Conservation (phyloP, 345 rosid genomes). For the Kandelia obovata region DNA sequence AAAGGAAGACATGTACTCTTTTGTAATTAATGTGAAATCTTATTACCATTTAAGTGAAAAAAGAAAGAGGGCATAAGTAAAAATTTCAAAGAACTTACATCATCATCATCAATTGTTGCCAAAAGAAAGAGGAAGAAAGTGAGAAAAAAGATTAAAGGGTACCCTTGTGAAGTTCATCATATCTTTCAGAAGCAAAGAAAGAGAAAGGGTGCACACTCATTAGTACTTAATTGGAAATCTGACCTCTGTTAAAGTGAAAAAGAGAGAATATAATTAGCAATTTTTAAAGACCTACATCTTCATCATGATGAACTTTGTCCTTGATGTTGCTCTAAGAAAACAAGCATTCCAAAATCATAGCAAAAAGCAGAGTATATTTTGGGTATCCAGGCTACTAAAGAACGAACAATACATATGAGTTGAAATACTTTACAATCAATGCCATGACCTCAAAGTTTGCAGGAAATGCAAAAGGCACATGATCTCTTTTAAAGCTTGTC, state of each 20-base stretch:
- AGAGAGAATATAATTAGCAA: conserved; percentile 21
- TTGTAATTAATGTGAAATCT: no score
- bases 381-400: conserved; percentile 74
- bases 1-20: not conserved
- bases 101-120: conserved; percentile 54
- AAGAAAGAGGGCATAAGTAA: no score
- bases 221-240: conserved; percentile 18
- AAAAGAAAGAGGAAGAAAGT: conserved; percentile 34
- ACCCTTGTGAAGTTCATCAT: no score
- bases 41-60: no score
- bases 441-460: not conserved
- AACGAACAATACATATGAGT: conserved; percentile 21
- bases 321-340: conserved; percentile 52
- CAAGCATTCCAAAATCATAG: conserved; percentile 75
- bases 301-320: conserved; percentile 56
- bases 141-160: no score
- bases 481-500: no score
- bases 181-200: no score
- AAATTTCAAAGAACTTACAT: conserved; percentile 41
- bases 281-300: conserved; percentile 49
- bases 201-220: no score
- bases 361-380: conserved; percentile 64
- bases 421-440: conserved; percentile 2
- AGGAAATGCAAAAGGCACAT: no score
- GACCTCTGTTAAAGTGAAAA: not conserved